Evolutionary conservation across 345 rosid species (phyloP).

Genomic region (Luvunga scandens): DNA sequence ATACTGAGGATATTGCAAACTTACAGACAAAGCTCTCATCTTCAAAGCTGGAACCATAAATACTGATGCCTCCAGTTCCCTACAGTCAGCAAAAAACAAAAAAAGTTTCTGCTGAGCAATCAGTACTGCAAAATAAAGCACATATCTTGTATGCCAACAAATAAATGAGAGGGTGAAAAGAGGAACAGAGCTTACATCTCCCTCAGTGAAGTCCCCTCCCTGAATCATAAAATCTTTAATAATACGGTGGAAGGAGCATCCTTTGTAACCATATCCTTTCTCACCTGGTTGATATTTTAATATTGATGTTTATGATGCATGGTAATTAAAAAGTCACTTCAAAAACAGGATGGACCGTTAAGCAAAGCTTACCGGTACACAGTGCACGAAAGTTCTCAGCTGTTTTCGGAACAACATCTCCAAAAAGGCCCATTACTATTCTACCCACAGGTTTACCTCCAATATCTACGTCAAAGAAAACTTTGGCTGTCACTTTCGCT

Average conservation of each 20-base stretch:
- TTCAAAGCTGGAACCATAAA: constrained; percentile 72
- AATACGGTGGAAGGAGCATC: constrained; percentile 85
- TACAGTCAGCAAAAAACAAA: constrained; percentile 18
- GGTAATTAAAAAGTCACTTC: background rate
- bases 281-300: constrained; percentile 53
- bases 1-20: constrained; percentile 20
- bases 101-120: constrained; percentile 8
- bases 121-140: background rate
- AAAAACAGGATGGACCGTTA: background rate
- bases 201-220: constrained; percentile 88
- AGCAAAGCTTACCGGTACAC: constrained; percentile 64
- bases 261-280: constrained; percentile 80
- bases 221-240: constrained; percentile 96
- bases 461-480: constrained; percentile 85
- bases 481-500: constrained; percentile 74
- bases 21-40: constrained; percentile 79
- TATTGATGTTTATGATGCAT: constrained; percentile 10
- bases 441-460: constrained; percentile 79
- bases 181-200: constrained; percentile 51
- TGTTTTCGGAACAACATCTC: constrained; percentile 80
- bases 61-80: constrained; percentile 95
- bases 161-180: background rate
- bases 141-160: background rate
- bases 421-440: constrained; percentile 82
- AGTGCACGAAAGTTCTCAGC: constrained; percentile 81